Evolutionary conservation across 1,284 basidiomycete species (phyloP).

Genomic region (Meira miltonrushii): DNA sequence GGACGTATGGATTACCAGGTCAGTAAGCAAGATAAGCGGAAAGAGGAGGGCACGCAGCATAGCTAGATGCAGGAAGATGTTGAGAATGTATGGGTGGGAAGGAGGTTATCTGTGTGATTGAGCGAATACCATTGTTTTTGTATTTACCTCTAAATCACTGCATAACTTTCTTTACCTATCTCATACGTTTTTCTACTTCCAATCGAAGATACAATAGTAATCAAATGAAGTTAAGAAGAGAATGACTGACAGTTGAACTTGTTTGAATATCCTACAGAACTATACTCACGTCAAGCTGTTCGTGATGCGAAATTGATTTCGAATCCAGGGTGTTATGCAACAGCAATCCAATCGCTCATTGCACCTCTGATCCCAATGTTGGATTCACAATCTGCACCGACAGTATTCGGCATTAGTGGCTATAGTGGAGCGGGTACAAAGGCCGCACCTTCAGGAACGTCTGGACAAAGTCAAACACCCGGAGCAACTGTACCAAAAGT

Average conservation of each 20-base stretch:
- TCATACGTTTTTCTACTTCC: not conserved
- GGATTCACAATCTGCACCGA: slow-evolving; percentile 65
- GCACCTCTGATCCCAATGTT: slow-evolving; percentile 78
- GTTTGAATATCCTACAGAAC: slow-evolving; percentile 59
- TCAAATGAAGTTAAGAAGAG: too few species aligned
- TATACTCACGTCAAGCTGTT: slow-evolving; percentile 74
- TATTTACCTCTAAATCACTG: not conserved
- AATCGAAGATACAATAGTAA: not conserved
- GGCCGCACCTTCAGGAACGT: slow-evolving; percentile 54
- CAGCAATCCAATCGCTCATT: slow-evolving; percentile 82
- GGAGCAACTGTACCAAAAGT: slow-evolving; percentile 72
- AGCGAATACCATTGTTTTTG: not conserved
- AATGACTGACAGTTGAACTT: not conserved
- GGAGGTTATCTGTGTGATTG: not conserved
- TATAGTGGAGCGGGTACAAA: slow-evolving; percentile 93
- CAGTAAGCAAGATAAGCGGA: slow-evolving; percentile 56
- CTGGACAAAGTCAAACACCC: slow-evolving; percentile 17
- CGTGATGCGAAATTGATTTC: slow-evolving; percentile 75
- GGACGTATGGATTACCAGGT: slow-evolving; percentile 99
- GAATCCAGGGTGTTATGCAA: slow-evolving; percentile 96
- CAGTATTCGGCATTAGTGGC: slow-evolving; percentile 86
- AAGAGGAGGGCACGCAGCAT: not conserved
- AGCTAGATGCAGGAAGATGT: not conserved
- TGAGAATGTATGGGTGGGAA: slow-evolving; percentile 6
- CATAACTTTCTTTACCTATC: not conserved